Conservation (phyloP, 164 flowering plant genomes). For the Annona squamosa region DNA sequence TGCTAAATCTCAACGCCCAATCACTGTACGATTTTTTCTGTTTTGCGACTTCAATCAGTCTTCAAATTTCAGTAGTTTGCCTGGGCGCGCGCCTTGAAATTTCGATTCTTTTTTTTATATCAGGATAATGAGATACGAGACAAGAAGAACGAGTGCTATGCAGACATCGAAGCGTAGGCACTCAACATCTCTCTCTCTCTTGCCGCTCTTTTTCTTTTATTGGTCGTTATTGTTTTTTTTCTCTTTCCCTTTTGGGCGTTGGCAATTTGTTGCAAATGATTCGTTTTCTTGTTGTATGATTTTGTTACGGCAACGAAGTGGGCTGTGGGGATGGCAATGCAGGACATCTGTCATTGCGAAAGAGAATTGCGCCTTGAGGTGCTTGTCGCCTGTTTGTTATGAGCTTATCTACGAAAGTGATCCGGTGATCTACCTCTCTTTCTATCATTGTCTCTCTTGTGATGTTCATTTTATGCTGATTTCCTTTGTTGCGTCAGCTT, state of each 20-base stretch:
- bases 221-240: neutral
- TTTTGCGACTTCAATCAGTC: neutral
- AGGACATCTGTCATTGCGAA: slow-evolving; percentile 60
- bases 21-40: slow-evolving; percentile 4
- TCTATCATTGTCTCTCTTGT: neutral
- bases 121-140: slow-evolving; percentile 48
- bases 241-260: neutral
- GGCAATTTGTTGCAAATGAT: neutral
- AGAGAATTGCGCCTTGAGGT: slow-evolving; percentile 87
- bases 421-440: slow-evolving; percentile 40
- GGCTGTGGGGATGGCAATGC: slow-evolving; percentile 80
- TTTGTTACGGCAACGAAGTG: slow-evolving; percentile 30
- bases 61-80: neutral
- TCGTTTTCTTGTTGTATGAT: neutral
- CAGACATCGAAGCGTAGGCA: slow-evolving; percentile 61
- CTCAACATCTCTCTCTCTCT: neutral
- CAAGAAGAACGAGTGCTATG: slow-evolving; percentile 55
- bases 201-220: neutral
- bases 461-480: neutral
- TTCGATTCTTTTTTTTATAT: neutral
- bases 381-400: slow-evolving; percentile 72
- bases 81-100: neutral
- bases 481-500: slow-evolving; percentile 31
- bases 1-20: slow-evolving; percentile 23
- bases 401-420: slow-evolving; percentile 71